phyloP scores from a whole-genome alignment of 2,329 filamentous ascomycete species.

The Gnomoniopsis sp. region DNA sequence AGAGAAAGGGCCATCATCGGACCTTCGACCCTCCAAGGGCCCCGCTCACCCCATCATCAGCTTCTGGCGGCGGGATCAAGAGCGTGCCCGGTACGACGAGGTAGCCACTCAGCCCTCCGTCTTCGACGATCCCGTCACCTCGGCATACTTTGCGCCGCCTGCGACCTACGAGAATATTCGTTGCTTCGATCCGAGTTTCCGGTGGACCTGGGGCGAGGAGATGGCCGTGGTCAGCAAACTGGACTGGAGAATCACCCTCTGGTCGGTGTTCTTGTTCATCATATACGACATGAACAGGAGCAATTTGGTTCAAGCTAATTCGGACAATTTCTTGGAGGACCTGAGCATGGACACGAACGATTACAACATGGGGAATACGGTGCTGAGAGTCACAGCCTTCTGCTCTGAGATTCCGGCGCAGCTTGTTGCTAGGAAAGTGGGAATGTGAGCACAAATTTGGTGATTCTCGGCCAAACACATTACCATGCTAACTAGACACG shows the following conservation, averaged over 20 bases:
- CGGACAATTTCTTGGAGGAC: conserved; percentile 31
- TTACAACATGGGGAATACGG: conserved; percentile 53
- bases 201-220: conserved; percentile 36
- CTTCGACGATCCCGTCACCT: conserved; percentile 21
- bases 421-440: conserved; percentile 52
- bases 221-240: conserved; percentile 35
- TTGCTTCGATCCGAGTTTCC: conserved; percentile 33
- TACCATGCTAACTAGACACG: not conserved
- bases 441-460: conserved; percentile 13
- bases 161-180: conserved; percentile 31
- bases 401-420: conserved; percentile 60
- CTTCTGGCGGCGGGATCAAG: not conserved
- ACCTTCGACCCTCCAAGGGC: too few relatives aligned
- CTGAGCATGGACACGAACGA: conserved; percentile 34
- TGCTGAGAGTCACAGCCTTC: conserved; percentile 53
- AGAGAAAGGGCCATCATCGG: too few relatives aligned
- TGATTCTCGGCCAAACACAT: rapidly evolving
- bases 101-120: conserved; percentile 17
- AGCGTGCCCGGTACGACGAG: conserved; percentile 5
- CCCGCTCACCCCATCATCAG: conserved; percentile 5
- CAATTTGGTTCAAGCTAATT: conserved; percentile 38
- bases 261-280: conserved; percentile 53
- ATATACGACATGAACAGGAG: conserved; percentile 47
- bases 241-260: conserved; percentile 46
- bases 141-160: conserved; percentile 20